Evolutionary conservation across 805 yeast species (phyloP), one percentile per base, ranked within the genome.

Genomic region (Saccharomycopsis vini): DNA sequence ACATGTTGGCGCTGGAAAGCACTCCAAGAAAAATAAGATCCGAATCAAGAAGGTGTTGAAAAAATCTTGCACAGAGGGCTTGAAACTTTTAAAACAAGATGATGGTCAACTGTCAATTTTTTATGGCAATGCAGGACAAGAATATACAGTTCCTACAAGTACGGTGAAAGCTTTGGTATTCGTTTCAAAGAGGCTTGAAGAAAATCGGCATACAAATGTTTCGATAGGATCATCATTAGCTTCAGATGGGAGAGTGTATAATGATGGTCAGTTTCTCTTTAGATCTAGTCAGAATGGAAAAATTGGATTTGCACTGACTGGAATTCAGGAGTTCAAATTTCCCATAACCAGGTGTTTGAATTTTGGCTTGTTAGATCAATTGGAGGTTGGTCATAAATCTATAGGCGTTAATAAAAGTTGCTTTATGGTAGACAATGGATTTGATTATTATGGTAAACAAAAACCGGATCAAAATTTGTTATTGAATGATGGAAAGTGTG

Each of bases 1-100:
- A n/a, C 79, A 74, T 53, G 55, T 71, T 20, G 79, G 79, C 1
- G 79, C 79, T 3, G 79, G 79, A 1, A 59, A 54, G 28, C 77
- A 73, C 51, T 54, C 61, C 5, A 30, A 23, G 2, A 36, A 38
- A 3, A 52, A 53, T 21, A 47, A 44, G 5, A 23, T 30, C 2
- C 40, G 47, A n/a, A 67, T 63, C 49, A 62, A 51, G 45, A 44
- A 42, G 6, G 54, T 69, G 9, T 49, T 69, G 9, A 51, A 48
- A 26, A 36, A 45, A n/a, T 62, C 68, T 4, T 43, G 46, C 15
- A 24, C 20, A 19, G n/a, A 24, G 21, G 36, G 34, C 18, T 4
- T 24, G 16, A 30, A 30, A n/a, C 9, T 10, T 5, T 30, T 30
- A 30, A 6, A 24, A 10, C 10, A 6, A 7, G 28, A 24, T 6